Percentiles rank a stretch among this genome's conserved stretches.
These are phyloP conservation scores for Rostrohypoxylon terebratum DNA, from an alignment of 495 filamentous ascomycete species.

Conservation along the genomic window DNA sequence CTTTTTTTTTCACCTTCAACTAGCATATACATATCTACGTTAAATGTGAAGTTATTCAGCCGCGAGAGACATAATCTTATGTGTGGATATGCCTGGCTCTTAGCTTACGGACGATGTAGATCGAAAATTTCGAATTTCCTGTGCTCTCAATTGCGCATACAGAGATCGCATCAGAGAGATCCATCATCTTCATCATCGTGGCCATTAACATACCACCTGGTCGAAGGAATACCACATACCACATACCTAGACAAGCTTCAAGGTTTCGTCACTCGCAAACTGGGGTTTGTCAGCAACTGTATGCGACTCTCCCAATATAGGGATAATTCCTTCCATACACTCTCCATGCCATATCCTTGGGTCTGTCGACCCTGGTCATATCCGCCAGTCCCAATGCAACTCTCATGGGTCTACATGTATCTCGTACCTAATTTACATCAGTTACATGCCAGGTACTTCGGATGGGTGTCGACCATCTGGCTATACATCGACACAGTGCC, in stretches of 20 bases:
- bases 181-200: constrained; percentile 22
- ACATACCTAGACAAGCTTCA: constrained; percentile 1
- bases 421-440: constrained; percentile 34
- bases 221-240: constrained; percentile 17
- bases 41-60: constrained; percentile 1
- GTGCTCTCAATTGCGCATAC: constrained; percentile 5
- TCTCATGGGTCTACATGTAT: constrained; percentile 32
- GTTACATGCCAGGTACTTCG: constrained; percentile 32
- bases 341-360: constrained; percentile 43
- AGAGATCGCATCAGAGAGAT: constrained; percentile 8
- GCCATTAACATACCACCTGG: constrained; percentile 1
- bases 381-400: constrained; percentile 34
- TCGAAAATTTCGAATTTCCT: background rate
- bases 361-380: constrained; percentile 39
- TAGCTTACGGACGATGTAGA: background rate
- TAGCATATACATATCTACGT: background rate
- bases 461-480: constrained; percentile 16
- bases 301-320: constrained; percentile 36
- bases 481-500: constrained; percentile 38
- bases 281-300: constrained; percentile 19
- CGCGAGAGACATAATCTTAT: background rate
- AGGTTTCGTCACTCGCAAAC: constrained; percentile 31
- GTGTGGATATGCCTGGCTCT: background rate
- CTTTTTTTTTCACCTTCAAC: constrained; percentile 12
- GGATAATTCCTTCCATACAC: constrained; percentile 40